A percentile compares a stretch with the other conserved stretches of the same genome.
phyloP scores from a whole-genome alignment of 176 grass and related monocot genomes.

The Paspalum vaginatum region DNA sequence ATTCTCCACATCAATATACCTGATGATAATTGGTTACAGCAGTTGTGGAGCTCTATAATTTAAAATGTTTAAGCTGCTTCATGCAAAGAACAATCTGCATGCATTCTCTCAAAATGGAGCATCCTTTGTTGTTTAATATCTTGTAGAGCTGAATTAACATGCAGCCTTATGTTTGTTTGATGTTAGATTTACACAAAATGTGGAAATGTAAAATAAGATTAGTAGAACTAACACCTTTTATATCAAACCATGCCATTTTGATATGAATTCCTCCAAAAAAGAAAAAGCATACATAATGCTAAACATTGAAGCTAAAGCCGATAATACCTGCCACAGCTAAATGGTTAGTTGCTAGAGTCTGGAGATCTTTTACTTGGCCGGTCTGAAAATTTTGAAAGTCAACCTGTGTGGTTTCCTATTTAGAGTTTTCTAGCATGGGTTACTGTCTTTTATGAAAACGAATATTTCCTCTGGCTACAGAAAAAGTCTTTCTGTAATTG shows the following conservation, averaged over 20 bases:
- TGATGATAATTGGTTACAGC: no score
- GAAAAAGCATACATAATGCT: background rate
- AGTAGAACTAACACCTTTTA: background rate
- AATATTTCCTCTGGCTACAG: background rate
- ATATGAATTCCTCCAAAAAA: background rate
- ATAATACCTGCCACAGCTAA: no score
- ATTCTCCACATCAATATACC: background rate
- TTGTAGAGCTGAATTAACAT: background rate
- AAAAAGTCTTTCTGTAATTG: background rate
- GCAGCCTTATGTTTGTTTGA: background rate
- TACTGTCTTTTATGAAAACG: background rate
- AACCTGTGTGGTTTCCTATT: no score
- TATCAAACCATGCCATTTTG: background rate
- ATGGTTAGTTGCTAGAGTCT: no score
- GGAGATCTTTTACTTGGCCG: no score
- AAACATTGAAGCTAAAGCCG: background rate
- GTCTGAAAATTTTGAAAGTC: no score
- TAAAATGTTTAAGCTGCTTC: background rate
- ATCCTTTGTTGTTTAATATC: background rate
- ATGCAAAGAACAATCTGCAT: slow-evolving; percentile 5
- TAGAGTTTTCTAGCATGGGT: background rate
- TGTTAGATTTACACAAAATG: background rate
- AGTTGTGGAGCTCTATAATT: background rate
- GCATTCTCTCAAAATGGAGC: background rate
- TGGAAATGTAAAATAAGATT: background rate